Evolutionary conservation across 2,329 filamentous ascomycete genomes (phyloP), one percentile per base, ranked within the genome.

Genomic region (Talaromyces albobiverticillius): DNA sequence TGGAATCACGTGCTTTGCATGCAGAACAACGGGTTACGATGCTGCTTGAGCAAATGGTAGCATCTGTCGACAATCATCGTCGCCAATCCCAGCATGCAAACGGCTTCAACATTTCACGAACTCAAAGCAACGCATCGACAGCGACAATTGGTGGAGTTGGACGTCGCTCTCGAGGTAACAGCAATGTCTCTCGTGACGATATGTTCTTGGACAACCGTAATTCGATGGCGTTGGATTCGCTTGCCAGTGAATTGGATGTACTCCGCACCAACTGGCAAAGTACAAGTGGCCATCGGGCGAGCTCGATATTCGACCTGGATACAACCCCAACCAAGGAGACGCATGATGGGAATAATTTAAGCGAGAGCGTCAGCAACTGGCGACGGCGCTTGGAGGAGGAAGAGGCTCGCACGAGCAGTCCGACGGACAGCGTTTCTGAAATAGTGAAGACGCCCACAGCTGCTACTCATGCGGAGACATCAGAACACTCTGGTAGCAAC

Each of bases 1-100:
- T 99, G 3, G 92, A 97, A 69, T 84, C 85, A 62, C 88, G 93
- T 41, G 93, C 92, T 5, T 80, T 84, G 49, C 93, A 96, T 69
- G 94, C 94, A 1, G 94, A 99, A 75, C 86, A 89, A 60, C 95
- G 95, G 66, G 94, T 99, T 20, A 90, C 89, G 29, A 82, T 96
- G 65, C 84, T 99, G 47, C 84, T 99, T 11, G 91, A 97, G 69
- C 93, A 97, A 67, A 92, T 99, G 34, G 93, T 95, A 71, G 85
- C 86, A 38, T 95, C 90, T 3, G 94, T 99, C 14, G 92, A 94
- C 72, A 95, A 89, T 69, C 97, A 97, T 72, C 88, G 94, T 53
- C 88, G 94, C 38, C 90, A 84, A 62, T 83, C 82, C 4, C 77
- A 83, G 59, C 67, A 72, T 55, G 66, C 65, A 46, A 64, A 72